These are phyloP conservation scores for Aspergillus panamensis DNA, from an alignment of 495 filamentous ascomycete species.

Conservation along the genomic window DNA sequence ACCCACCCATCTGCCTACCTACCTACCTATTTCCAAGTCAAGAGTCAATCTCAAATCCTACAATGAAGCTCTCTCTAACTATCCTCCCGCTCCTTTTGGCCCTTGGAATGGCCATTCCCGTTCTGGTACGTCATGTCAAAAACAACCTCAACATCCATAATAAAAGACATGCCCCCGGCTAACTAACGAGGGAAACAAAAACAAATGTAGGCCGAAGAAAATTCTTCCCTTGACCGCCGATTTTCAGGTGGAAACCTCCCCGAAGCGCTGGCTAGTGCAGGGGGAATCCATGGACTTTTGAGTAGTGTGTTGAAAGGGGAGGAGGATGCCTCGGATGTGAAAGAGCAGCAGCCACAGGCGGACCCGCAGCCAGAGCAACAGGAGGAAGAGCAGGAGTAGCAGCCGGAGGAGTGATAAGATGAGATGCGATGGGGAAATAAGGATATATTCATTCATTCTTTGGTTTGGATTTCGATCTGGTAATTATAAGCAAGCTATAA, in stretches of 20 bases:
- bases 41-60: background rate
- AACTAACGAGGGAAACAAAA: background rate
- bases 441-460: background rate
- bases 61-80: slow-evolving; percentile 18
- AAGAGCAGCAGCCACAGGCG: background rate
- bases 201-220: background rate
- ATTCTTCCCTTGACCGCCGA: background rate
- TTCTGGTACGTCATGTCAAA: slow-evolving; percentile 12
- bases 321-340: background rate
- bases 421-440: no score
- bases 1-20: background rate
- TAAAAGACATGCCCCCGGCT: background rate
- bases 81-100: slow-evolving; percentile 10
- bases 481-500: background rate
- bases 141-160: background rate
- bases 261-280: slow-evolving; percentile 5
- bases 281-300: background rate
- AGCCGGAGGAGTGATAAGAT: background rate
- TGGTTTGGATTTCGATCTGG: background rate
- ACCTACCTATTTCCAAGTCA: background rate
- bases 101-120: slow-evolving; percentile 9
- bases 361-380: background rate
- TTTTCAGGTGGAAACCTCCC: background rate
- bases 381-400: background rate
- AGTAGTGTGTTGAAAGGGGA: background rate